Base-by-base conservation (phyloP, 2,329 filamentous ascomycete species). In the Mollisiaceae sp. region DNA sequence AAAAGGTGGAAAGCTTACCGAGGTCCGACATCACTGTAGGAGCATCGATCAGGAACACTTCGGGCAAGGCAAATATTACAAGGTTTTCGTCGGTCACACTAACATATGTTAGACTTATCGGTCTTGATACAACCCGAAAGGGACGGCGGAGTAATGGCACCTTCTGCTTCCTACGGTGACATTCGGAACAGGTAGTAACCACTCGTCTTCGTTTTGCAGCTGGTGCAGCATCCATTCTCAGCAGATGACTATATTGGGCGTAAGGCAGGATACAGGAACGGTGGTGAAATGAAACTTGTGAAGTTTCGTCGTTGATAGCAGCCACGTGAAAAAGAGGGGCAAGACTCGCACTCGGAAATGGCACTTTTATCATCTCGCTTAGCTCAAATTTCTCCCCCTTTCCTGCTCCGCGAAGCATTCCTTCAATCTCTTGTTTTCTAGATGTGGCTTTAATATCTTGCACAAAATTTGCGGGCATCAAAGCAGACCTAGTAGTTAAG, bases 111-210 rank as follows among this genome's bases (percentile, higher is more conserved):
- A 63, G 18, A 36, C 24, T 8, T 18, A 6, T 36, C 24, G 8
- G 8, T 24, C 55, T 27, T 24, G 11, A 38, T 39, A 18, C 2
- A 22, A 12, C 50, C 24, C 32, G 24, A 39, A 12, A 38, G 1
- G 24, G 39, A 45, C 38, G 38, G 14, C 12, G 32, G n/a, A 20
- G 32, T 43, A 24, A 12, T 20, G 9, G 45, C 47, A 69, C 65
- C 62, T 67, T 67, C 63, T 69, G 65, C 38, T 65, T 67, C 15
- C 65, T 47, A 1, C 63, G 61, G 47, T 59, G 59, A 70, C 86
- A 89, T 72, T 88, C 85, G 14, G 82, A 85, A 70, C 86, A 89
- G 8, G 84, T 87, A 63, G 88, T 85, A 57, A 87, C 84, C 56
- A 85, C 78, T 36, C 86, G 80, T 70, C 83, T 81, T 70, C 86